phyloP scores from a whole-genome alignment of 2,329 filamentous ascomycete genomes.

The Aaosphaeria pasadenensis region DNA sequence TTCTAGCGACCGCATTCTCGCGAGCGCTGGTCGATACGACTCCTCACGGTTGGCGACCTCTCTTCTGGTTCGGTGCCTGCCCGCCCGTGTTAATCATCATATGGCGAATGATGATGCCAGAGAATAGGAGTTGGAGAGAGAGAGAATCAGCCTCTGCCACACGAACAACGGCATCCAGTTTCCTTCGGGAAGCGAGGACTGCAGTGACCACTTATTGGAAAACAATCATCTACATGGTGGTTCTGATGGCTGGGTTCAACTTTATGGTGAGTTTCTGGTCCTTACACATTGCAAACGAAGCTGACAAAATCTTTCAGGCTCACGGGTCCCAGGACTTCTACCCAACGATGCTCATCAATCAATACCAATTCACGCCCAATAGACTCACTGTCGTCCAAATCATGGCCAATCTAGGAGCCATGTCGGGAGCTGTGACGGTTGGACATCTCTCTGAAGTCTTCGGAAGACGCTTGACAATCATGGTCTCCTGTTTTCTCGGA shows the following conservation, averaged over 20 bases:
- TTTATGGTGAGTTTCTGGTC: background rate
- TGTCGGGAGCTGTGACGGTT: constrained; percentile 39
- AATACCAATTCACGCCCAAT: background rate
- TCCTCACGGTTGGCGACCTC: constrained; percentile 31
- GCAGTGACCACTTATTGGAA: constrained; percentile 59
- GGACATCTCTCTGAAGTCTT: constrained; percentile 40
- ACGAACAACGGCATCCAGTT: constrained; percentile 13
- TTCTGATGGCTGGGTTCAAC: constrained; percentile 84
- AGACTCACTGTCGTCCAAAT: background rate
- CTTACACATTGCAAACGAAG: too few species aligned
- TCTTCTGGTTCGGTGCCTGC: constrained; percentile 38
- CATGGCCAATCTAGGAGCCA: constrained; percentile 30
- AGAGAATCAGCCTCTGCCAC: constrained; percentile 20
- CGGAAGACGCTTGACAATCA: constrained; percentile 41
- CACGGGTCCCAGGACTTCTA: background rate
- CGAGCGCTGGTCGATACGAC: constrained; percentile 35
- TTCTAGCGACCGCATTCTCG: constrained; percentile 34
- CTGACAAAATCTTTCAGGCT: constrained; percentile 42
- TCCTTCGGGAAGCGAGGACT: constrained; percentile 8
- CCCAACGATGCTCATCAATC: background rate
- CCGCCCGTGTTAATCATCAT: constrained; percentile 34
- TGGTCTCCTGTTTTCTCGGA: constrained; percentile 52
- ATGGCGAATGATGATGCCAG: constrained; percentile 17
- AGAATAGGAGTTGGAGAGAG: constrained; percentile 2
- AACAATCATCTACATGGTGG: constrained; percentile 70